Conservation (phyloP, 306 rosid genomes). For the Clitoria ternatea region DNA sequence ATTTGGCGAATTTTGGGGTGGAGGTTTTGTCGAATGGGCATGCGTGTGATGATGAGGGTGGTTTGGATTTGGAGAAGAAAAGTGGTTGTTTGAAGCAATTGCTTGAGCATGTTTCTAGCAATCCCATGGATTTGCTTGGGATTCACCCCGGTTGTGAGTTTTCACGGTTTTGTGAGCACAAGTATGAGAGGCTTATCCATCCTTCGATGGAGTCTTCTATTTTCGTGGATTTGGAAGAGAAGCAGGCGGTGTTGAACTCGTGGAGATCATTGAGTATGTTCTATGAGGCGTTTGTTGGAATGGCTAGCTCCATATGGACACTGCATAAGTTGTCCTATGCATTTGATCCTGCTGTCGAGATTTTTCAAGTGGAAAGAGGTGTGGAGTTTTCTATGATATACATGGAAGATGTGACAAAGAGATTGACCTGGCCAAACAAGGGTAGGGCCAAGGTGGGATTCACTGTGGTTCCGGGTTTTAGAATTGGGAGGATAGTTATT, state of each 20-base stretch:
- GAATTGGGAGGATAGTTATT: conserved; percentile 60
- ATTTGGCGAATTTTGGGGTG: conserved; percentile 44
- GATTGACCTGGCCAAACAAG: conserved; percentile 48
- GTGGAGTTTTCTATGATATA: conserved; percentile 76
- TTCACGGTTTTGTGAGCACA: conserved; percentile 73
- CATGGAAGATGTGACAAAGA: conserved; percentile 85
- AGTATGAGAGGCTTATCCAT: conserved; percentile 79
- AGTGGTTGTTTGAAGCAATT: conserved; percentile 53
- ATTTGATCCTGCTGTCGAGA: conserved; percentile 72
- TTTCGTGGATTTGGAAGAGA: conserved; percentile 62
- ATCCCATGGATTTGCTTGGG: conserved; percentile 78
- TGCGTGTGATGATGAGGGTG: not conserved
- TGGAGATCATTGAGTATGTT: conserved; percentile 88
- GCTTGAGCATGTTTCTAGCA: conserved; percentile 89
- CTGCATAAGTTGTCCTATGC: conserved; percentile 77
- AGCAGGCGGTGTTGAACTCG: conserved; percentile 63
- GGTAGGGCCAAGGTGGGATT: conserved; percentile 74
- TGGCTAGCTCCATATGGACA: conserved; percentile 92
- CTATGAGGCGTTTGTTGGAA: conserved; percentile 80
- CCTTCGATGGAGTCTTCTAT: conserved; percentile 87
- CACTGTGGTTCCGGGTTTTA: conserved; percentile 93
- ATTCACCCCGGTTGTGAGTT: conserved; percentile 56
- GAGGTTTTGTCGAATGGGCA: conserved; percentile 26
- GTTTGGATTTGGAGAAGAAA: conserved; percentile 30
- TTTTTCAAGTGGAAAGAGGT: conserved; percentile 82